Evolutionary conservation across 1,284 basidiomycete species (phyloP).

Genomic region (Ustilago sp.): DNA sequence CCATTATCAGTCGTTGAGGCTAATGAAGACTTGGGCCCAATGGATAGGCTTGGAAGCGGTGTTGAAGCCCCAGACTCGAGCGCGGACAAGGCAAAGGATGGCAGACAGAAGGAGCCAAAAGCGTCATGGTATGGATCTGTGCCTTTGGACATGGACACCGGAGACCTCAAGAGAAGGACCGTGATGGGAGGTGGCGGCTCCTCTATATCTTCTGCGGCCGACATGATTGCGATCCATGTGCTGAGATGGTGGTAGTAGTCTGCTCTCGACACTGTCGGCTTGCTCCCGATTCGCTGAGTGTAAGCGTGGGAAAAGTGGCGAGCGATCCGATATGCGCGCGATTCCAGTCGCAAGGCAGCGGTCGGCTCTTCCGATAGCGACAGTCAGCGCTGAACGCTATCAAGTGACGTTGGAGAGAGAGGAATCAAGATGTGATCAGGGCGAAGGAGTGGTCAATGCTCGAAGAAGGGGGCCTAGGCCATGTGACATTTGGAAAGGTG

Average conservation of each 20-base stretch:
- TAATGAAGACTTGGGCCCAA: constrained; percentile 20
- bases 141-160: constrained; percentile 61
- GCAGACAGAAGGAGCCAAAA: constrained; percentile 67
- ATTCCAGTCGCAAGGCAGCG: background rate
- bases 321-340: background rate
- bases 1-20: constrained; percentile 24
- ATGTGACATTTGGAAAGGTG: too few species aligned
- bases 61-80: constrained; percentile 64
- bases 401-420: too few species aligned
- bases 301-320: background rate
- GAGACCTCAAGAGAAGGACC: constrained; percentile 63
- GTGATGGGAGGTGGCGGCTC: constrained; percentile 49
- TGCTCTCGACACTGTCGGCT: background rate
- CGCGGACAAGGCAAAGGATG: constrained; percentile 63
- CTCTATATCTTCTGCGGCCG: constrained; percentile 41
- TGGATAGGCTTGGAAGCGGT: constrained; percentile 45
- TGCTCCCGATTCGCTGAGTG: background rate
- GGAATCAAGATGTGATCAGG: too few species aligned
- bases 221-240: constrained; percentile 11
- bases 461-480: too few species aligned
- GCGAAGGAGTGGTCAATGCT: too few species aligned
- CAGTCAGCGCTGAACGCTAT: background rate
- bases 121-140: constrained; percentile 68
- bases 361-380: background rate
- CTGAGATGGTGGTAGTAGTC: background rate